Evolutionary conservation across 1,284 basidiomycete species (phyloP).

Genomic region (Blastosporella zonata): DNA sequence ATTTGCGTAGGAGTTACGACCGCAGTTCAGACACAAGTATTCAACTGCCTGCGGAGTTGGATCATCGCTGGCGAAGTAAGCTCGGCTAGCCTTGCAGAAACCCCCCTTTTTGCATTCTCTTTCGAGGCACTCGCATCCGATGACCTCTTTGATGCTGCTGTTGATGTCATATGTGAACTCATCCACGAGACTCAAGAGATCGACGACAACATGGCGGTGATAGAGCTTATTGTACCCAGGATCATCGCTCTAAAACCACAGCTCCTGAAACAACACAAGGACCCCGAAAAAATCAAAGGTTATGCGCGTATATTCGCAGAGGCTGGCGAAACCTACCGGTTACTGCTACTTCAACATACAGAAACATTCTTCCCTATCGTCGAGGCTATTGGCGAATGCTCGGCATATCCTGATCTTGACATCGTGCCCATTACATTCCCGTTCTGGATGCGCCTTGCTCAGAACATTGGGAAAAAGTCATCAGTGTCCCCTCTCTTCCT

Average conservation of each 20-base stretch:
- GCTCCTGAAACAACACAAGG: slow-evolving; percentile 62
- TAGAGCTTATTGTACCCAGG: slow-evolving; percentile 83
- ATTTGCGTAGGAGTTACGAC: slow-evolving; percentile 70
- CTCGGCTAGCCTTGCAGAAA: slow-evolving; percentile 63
- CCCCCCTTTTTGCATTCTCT: slow-evolving; percentile 80
- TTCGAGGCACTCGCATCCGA: slow-evolving; percentile 87
- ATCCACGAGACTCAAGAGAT: slow-evolving; percentile 99
- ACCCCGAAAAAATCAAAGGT: slow-evolving; percentile 88
- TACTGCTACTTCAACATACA: slow-evolving; percentile 86
- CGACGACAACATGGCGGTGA: slow-evolving; percentile 89
- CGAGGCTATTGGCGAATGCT: slow-evolving; percentile 92
- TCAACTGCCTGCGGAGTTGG: slow-evolving; percentile 87
- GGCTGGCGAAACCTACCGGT: slow-evolving; percentile 93
- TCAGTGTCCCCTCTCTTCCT: slow-evolving; percentile 69
- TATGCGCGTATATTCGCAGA: slow-evolving; percentile 92
- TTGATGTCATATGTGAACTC: slow-evolving; percentile 90
- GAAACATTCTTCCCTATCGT: slow-evolving; percentile 92
- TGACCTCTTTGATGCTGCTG: slow-evolving; percentile 87
- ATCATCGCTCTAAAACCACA: slow-evolving; percentile 72
- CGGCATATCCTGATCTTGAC: slow-evolving; percentile 91
- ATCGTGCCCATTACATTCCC: slow-evolving; percentile 98
- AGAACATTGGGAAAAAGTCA: slow-evolving; percentile 74
- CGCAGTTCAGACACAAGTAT: slow-evolving; percentile 83
- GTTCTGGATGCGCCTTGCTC: slow-evolving; percentile 95
- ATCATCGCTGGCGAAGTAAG: slow-evolving; percentile 84